Percentiles rank a stretch among this genome's conserved stretches.
phyloP scores from a whole-genome alignment of 495 filamentous ascomycete genomes.

The Penicillium pancosmium region DNA sequence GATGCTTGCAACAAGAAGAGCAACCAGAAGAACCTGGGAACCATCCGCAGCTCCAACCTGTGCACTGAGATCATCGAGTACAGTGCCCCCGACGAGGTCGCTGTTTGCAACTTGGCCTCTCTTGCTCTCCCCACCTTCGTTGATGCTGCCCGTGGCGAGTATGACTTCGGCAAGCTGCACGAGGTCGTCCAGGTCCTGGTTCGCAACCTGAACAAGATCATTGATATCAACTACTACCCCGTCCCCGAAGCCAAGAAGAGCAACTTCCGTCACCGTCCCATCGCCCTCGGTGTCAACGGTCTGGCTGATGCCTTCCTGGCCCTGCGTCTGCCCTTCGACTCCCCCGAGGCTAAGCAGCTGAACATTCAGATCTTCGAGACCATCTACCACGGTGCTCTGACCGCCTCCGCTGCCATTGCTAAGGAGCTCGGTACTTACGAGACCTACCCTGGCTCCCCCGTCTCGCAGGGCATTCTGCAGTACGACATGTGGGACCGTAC shows the following conservation, averaged over 20 bases:
- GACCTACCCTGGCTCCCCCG: slow-evolving; percentile 90
- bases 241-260: slow-evolving; percentile 89
- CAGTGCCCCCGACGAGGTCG: slow-evolving; percentile 94
- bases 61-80: slow-evolving; percentile 99
- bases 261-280: slow-evolving; percentile 93
- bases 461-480: slow-evolving; percentile 93
- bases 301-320: slow-evolving; percentile 98
- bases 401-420: slow-evolving; percentile 83
- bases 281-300: slow-evolving; percentile 96
- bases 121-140: slow-evolving; percentile 89
- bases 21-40: slow-evolving; percentile 99
- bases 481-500: slow-evolving; percentile 98
- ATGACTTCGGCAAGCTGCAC: slow-evolving; percentile 94
- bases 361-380: slow-evolving; percentile 99
- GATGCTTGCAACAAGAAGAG: slow-evolving; percentile 97
- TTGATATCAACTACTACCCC: slow-evolving; percentile 96
- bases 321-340: slow-evolving; percentile 95
- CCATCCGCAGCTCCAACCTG: slow-evolving; percentile 96
- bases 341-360: slow-evolving; percentile 84
- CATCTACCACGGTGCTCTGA: slow-evolving; percentile 95
- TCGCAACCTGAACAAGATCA: slow-evolving; percentile 95
- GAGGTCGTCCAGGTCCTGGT: slow-evolving; percentile 88
- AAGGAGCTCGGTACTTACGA: slow-evolving; percentile 81
- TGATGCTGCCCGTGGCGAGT: slow-evolving; percentile 75
- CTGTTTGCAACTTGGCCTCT: slow-evolving; percentile 97